These are phyloP conservation scores for Cladosporium austrohemisphaericum DNA, from an alignment of 2,329 filamentous ascomycete species.

Conservation along the genomic window DNA sequence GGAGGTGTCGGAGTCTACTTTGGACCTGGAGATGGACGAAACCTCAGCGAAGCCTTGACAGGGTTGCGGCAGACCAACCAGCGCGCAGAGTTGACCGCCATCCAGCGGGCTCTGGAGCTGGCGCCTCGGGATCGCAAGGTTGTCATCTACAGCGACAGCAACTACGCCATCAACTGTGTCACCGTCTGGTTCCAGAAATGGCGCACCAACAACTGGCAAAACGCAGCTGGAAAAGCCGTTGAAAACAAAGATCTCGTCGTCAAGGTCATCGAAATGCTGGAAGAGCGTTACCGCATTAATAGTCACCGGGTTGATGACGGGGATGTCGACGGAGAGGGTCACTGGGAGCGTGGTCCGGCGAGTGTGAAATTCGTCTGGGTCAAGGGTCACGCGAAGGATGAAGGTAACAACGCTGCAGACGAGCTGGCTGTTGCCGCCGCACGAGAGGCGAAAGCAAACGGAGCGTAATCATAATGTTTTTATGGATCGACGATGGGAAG, in stretches of 20 bases:
- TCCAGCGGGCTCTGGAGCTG: conserved; percentile 76
- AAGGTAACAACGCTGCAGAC: conserved; percentile 80
- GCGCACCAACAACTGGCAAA: conserved; percentile 74
- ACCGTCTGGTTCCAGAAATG: conserved; percentile 79
- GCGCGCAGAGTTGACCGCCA: conserved; percentile 87
- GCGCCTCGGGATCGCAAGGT: conserved; percentile 65
- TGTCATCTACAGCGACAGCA: conserved; percentile 81
- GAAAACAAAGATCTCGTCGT: conserved; percentile 84
- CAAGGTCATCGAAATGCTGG: conserved; percentile 66
- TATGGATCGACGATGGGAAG: background rate
- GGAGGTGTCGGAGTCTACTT: conserved; percentile 64
- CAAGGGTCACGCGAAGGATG: conserved; percentile 72
- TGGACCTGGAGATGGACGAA: conserved; percentile 51
- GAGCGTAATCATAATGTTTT: background rate
- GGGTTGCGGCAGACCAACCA: conserved; percentile 86
- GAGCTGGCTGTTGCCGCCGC: conserved; percentile 68
- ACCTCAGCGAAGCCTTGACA: conserved; percentile 70
- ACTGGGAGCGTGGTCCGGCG: conserved; percentile 33
- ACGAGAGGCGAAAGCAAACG: conserved; percentile 33
- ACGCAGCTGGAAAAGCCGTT: conserved; percentile 64
- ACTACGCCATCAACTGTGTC: conserved; percentile 85
- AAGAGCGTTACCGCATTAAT: conserved; percentile 46
- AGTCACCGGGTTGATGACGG: conserved; percentile 41
- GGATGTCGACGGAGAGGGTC: conserved; percentile 35
- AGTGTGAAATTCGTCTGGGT: conserved; percentile 71